Evolutionary conservation across 202 grass and related monocot genomes (phyloP).

Genomic region (Dendrocalamus latiflorus): DNA sequence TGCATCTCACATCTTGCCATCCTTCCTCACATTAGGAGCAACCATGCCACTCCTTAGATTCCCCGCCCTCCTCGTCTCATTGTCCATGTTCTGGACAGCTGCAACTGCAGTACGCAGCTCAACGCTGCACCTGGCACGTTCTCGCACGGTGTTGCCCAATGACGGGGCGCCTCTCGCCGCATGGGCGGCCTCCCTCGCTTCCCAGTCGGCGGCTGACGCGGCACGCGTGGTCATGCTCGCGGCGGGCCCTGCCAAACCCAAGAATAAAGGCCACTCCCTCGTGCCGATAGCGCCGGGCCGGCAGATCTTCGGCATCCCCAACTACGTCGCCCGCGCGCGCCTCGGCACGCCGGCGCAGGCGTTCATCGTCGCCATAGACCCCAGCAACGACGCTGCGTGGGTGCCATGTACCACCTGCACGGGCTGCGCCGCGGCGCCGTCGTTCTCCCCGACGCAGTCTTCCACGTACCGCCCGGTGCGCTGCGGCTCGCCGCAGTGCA

Average conservation of each 20-base stretch:
- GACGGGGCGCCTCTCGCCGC: neutral
- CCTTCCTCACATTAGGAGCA: neutral
- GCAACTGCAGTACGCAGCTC: constrained; percentile 7
- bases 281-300: constrained; percentile 69
- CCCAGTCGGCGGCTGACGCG: constrained; percentile 37
- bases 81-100: neutral
- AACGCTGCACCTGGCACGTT: constrained; percentile 38
- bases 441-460: constrained; percentile 49
- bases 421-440: constrained; percentile 39
- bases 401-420: constrained; percentile 58
- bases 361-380: constrained; percentile 73
- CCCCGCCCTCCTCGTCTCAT: neutral
- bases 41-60: neutral
- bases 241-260: neutral
- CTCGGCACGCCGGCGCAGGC: constrained; percentile 59
- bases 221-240: constrained; percentile 23
- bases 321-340: constrained; percentile 58
- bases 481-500: constrained; percentile 53
- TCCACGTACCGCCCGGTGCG: constrained; percentile 42
- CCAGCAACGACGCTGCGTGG: constrained; percentile 83
- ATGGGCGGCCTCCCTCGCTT: constrained; percentile 31
- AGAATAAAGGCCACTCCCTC: constrained; percentile 7
- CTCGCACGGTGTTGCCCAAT: neutral
- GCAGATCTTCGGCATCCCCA: constrained; percentile 59
- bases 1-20: neutral